A percentile compares a stretch with the other conserved stretches of the same genome.
phyloP scores from a whole-genome alignment of 2,329 filamentous ascomycete species.

The Aspergillus candidus region DNA sequence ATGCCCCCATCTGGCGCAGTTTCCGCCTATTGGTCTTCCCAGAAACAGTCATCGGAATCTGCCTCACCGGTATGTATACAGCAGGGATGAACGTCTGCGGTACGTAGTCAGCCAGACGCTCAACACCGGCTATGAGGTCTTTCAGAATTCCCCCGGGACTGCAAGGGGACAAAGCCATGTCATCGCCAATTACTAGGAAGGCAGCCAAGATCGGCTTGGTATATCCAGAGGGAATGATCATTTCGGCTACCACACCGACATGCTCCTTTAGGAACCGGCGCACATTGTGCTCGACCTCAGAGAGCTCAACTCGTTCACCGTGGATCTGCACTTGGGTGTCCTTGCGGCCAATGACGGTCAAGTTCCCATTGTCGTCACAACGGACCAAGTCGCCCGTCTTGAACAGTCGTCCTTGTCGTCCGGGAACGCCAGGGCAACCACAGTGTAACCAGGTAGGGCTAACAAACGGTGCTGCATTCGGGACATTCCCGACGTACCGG shows the following conservation, averaged over 20 bases:
- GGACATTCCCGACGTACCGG: not conserved
- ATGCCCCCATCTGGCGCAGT: too few relatives aligned
- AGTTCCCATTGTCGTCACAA: constrained; percentile 23
- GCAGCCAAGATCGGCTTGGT: too few relatives aligned
- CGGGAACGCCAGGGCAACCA: not conserved
- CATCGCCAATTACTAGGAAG: too few relatives aligned
- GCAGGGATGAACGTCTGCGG: not conserved
- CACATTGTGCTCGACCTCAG: constrained; percentile 24
- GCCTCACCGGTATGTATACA: too few relatives aligned
- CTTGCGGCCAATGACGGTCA: constrained; percentile 27
- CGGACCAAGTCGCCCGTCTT: constrained; percentile 31
- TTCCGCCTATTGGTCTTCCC: too few relatives aligned
- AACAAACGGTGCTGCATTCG: not conserved
- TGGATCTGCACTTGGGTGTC: constrained; percentile 31
- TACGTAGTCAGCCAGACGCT: not conserved
- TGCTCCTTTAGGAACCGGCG: too few relatives aligned
- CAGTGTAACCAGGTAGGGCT: not conserved
- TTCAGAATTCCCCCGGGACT: too few relatives aligned
- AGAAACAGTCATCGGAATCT: too few relatives aligned
- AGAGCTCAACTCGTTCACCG: constrained; percentile 31
- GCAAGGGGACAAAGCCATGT: too few relatives aligned
- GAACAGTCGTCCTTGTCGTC: constrained; percentile 17
- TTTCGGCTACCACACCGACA: too few relatives aligned
- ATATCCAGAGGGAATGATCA: too few relatives aligned
- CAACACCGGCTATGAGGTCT: not conserved